Conservation (phyloP, 352 stramenopile species). For the Pythium aristosporum region DNA sequence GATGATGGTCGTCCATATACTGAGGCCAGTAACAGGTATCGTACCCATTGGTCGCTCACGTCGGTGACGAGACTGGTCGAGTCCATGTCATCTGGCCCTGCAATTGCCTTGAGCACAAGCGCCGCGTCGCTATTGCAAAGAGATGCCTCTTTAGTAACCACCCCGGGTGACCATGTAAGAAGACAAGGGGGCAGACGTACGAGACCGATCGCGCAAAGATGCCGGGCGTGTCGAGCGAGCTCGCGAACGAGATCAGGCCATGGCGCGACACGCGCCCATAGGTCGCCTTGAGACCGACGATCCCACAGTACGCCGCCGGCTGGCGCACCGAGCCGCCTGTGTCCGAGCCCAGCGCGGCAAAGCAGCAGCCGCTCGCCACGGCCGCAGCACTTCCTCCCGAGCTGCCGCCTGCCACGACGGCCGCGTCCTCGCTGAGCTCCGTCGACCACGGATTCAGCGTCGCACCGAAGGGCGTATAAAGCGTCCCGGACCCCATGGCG, state of each 20-base stretch:
- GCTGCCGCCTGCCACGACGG: constrained; percentile 88
- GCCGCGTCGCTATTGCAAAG: constrained; percentile 57
- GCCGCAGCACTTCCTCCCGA: constrained; percentile 93
- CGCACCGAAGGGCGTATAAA: constrained; percentile 87
- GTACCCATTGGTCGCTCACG: constrained; percentile 58
- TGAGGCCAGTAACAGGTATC: background rate
- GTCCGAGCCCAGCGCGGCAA: constrained; percentile 95
- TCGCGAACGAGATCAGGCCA: constrained; percentile 96
- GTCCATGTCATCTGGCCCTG: constrained; percentile 77
- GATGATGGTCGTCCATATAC: too few relatives aligned
- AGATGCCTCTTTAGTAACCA: background rate
- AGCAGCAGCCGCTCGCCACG: constrained; percentile 89
- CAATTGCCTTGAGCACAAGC: constrained; percentile 77
- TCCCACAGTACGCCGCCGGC: constrained; percentile 94
- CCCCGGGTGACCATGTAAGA: too few relatives aligned
- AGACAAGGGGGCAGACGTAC: too few relatives aligned
- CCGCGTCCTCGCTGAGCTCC: constrained; percentile 44
- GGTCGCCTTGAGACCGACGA: constrained; percentile 97
- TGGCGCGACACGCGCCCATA: constrained; percentile 97
- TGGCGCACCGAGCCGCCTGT: constrained; percentile 96
- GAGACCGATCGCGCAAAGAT: constrained; percentile 89
- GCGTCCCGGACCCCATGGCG: constrained; percentile 95
- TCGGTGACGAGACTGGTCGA: constrained; percentile 70
- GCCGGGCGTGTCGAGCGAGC: constrained; percentile 95
- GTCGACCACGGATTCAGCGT: constrained; percentile 90